phyloP scores from a whole-genome alignment of 2,329 filamentous ascomycete genomes.

The Cordyceps pruinosa region DNA sequence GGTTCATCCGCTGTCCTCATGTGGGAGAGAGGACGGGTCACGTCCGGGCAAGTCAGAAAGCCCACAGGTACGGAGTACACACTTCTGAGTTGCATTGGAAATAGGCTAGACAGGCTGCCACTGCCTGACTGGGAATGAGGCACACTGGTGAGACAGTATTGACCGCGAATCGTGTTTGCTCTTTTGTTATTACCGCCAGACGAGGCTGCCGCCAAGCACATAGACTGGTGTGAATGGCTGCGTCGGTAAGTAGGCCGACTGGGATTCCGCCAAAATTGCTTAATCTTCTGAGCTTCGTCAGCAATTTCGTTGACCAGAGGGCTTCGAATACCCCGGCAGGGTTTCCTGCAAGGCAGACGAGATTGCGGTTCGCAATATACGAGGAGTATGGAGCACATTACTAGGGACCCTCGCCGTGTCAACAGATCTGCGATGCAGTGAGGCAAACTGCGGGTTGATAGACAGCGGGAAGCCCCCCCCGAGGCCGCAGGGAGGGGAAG shows the following conservation, averaged over 20 bases:
- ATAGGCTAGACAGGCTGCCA: no score
- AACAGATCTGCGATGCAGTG: no score
- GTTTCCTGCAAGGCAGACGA: neutral
- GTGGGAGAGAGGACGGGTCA: no score
- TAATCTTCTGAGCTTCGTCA: neutral
- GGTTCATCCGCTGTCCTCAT: no score
- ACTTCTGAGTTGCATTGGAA: no score
- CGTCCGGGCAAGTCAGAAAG: no score
- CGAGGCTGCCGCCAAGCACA: constrained; percentile 2
- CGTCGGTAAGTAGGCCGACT: neutral
- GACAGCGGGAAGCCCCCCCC: neutral
- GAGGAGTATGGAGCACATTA: neutral
- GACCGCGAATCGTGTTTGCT: neutral
- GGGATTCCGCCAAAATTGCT: neutral
- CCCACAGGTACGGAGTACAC: no score
- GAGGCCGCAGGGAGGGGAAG: no score
- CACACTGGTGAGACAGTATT: no score
- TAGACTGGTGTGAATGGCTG: neutral
- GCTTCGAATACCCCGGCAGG: neutral
- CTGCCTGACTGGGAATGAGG: no score
- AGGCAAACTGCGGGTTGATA: neutral
- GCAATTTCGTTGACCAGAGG: neutral
- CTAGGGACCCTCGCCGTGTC: no score
- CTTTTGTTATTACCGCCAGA: neutral
- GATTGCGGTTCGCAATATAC: neutral